These are phyloP conservation scores for Irpex sp. DNA, from an alignment of 1,284 basidiomycete genomes.

Conservation along the genomic window DNA sequence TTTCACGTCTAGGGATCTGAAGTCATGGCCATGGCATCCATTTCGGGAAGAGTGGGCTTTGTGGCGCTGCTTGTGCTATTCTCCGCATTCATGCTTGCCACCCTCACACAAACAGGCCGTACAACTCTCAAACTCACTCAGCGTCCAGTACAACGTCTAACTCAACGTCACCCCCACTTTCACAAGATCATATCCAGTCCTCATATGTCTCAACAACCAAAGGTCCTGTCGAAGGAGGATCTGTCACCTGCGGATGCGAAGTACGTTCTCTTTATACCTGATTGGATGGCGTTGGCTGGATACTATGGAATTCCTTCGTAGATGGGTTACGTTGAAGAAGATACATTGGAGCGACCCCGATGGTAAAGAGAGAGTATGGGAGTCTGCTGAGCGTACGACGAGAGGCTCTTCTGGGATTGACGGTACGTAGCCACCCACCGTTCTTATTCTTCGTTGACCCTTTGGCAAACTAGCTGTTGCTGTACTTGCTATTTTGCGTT, in stretches of 20 bases:
- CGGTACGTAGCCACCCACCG: slow-evolving; percentile 42
- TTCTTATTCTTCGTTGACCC: not conserved
- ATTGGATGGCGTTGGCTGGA: not conserved
- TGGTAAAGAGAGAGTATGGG: slow-evolving; percentile 81
- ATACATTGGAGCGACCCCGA: slow-evolving; percentile 73
- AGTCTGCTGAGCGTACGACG: slow-evolving; percentile 80
- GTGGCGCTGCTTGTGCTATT: not conserved
- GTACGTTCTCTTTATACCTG: slow-evolving; percentile 32
- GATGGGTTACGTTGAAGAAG: slow-evolving; percentile 74
- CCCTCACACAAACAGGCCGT: not conserved
- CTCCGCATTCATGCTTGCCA: not conserved
- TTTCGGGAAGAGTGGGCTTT: not conserved
- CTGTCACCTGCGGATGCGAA: slow-evolving; percentile 59
- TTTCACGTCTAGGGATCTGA: not conserved
- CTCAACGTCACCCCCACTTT: not conserved
- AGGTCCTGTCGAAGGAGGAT: slow-evolving; percentile 35
- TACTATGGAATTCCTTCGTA: slow-evolving; percentile 24
- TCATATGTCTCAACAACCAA: slow-evolving; percentile 28
- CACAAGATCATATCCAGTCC: not conserved
- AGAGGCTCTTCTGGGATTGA: slow-evolving; percentile 74
- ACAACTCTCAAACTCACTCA: not conserved
- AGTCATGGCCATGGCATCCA: not conserved
- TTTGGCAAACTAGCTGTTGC: slow-evolving; percentile 60
- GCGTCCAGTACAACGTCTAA: not conserved
- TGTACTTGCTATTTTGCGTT: slow-evolving; percentile 76